Base-by-base conservation (phyloP, 768 basidiomycete genomes). In the Trametes meyenii region DNA sequence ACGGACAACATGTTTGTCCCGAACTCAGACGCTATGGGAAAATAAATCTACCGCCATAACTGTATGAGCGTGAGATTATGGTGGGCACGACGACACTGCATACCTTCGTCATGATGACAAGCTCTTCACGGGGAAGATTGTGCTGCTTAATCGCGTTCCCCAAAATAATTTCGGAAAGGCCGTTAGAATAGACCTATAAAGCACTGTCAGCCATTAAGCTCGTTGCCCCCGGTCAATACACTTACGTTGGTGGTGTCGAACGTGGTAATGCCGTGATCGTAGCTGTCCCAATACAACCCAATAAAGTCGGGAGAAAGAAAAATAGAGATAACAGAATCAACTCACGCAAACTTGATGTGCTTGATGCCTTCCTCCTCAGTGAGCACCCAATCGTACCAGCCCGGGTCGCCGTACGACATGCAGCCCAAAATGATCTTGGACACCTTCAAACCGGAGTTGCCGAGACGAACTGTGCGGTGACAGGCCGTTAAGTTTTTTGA, bases 81-180 rank as follows among this genome's bases (percentile, higher is more conserved):
- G 1, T 1, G 21, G 8, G n/a, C 33, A 17, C 13, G 17, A 50
- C 11, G 2, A 38, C 1, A 17, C 12, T 29, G 19, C 60, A 42
- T 33, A 73, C 71, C 75, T 85, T 85, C 52, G 82, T 83, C 70
- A 84, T 73, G 50, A 85, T 74, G 11, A 85, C 82, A 35, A 83
- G 67, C 63, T 78, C 76, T 19, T 81, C 79, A 12, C 83, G 74
- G 0, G 81, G 82, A 1, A 81, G 70, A 17, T 77, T 59, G 54
- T 77, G 70, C 66, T 77, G 62, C 67, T 79, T 81, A 67, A 84
- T 75, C 4, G 79, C 79, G 52, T 80, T 78, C 21, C 82, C 81
- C 23, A 82, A 71, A 61, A 83, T 77, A 38, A 69, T 59, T 66
- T 83, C 82, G 0, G 77, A 78, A 5, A 72, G 60, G 10, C 79